Conservation (phyloP, 192 early-diverging fungal species). For the Chytriomyces confervae region DNA sequence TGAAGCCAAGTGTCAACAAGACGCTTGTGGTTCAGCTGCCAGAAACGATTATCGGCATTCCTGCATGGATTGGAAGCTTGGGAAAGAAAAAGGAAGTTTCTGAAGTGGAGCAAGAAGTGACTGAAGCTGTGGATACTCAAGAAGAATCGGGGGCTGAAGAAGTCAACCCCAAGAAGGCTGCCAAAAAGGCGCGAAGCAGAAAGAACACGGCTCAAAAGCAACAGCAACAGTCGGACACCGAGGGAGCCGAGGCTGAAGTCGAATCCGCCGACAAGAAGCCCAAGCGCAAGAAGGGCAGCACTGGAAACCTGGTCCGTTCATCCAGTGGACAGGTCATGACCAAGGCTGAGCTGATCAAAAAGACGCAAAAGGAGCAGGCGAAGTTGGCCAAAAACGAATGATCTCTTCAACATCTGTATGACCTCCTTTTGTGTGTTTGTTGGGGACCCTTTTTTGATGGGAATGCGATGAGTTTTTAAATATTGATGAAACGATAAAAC, state of each 20-base stretch:
- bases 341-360: slow-evolving; percentile 36
- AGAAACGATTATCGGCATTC: neutral
- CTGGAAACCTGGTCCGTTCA: slow-evolving; percentile 7
- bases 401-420: neutral
- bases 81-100: neutral
- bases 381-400: slow-evolving; percentile 17
- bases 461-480: too few species aligned
- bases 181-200: neutral
- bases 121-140: slow-evolving; percentile 3
- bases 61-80: slow-evolving; percentile 6
- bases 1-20: slow-evolving; percentile 35
- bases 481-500: too few species aligned
- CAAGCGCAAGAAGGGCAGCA: slow-evolving; percentile 19
- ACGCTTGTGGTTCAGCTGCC: slow-evolving; percentile 38
- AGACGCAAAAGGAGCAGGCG: slow-evolving; percentile 20
- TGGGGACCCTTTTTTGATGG: too few species aligned
- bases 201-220: neutral
- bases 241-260: neutral
- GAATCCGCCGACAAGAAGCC: neutral
- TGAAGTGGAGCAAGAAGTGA: slow-evolving; percentile 1
- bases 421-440: too few species aligned
- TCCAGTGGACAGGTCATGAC: slow-evolving; percentile 27
- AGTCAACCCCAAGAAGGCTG: slow-evolving; percentile 6
- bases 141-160: slow-evolving; percentile 8
- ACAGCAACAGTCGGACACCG: neutral